phyloP scores from a whole-genome alignment of 208 protist genomes.

The Trypanosoma avium region DNA sequence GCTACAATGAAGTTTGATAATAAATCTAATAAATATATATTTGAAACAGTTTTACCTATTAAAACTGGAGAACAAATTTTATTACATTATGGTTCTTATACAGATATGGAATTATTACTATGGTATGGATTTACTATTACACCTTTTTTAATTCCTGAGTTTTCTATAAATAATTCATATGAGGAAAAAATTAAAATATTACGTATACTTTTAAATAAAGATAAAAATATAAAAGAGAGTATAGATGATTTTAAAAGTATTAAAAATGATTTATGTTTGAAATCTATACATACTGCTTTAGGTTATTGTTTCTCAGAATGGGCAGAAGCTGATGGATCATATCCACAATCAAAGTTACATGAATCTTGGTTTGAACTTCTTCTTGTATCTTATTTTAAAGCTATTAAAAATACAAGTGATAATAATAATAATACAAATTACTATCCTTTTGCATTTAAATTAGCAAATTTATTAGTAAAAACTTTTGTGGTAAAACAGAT shows the following conservation, averaged over 20 bases:
- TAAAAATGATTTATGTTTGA: slow-evolving; percentile 33
- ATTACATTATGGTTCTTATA: slow-evolving; percentile 87
- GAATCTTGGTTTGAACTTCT: slow-evolving; percentile 58
- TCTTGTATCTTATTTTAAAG: slow-evolving; percentile 27
- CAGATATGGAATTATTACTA: slow-evolving; percentile 82
- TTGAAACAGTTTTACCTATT: slow-evolving; percentile 44
- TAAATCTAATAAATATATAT: slow-evolving; percentile 50
- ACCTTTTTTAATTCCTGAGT: slow-evolving; percentile 49
- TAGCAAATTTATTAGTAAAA: slow-evolving; percentile 10
- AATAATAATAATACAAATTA: slow-evolving; percentile 25
- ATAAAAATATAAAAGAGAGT: not conserved
- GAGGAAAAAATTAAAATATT: slow-evolving; percentile 5
- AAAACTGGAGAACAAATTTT: slow-evolving; percentile 60
- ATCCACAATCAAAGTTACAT: slow-evolving; percentile 24
- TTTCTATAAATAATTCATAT: slow-evolving; percentile 1
- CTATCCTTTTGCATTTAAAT: slow-evolving; percentile 16
- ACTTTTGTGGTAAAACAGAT: not conserved
- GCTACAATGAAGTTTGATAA: slow-evolving; percentile 52
- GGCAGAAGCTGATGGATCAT: slow-evolving; percentile 68
- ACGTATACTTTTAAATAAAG: slow-evolving; percentile 12
- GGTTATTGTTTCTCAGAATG: slow-evolving; percentile 59
- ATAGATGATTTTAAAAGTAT: not conserved
- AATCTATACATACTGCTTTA: slow-evolving; percentile 48
- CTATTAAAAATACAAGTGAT: slow-evolving; percentile 9
- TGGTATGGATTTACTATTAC: slow-evolving; percentile 91